Evolutionary conservation across 208 protist species (phyloP), one percentile per base, ranked within the genome.

Genomic region (Polymyxa betae): DNA sequence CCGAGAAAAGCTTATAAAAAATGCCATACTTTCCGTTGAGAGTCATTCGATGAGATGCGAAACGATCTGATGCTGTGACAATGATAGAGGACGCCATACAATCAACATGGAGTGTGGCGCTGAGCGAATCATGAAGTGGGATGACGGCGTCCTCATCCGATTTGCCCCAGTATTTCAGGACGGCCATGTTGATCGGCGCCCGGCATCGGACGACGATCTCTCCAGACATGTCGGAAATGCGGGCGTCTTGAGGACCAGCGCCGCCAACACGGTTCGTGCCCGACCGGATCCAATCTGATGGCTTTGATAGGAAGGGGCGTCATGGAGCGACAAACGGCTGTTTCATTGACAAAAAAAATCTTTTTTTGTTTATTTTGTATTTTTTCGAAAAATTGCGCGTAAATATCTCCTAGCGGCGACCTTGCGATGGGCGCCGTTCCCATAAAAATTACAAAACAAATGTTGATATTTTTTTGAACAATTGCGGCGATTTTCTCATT

Each of bases 111-210:
- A 99, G 95, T 20, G 98, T 99, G 24, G 97, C 97, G 91, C 95
- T 97, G 91, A 99, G 97, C 29, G 98, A 99, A 43, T 96, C 96
- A 92, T 99, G 99, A 41, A 97, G 96, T 20, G 98, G 98, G 43
- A 97, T 96, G 91, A 95, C 98, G 93, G 95, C 89, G 24, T 35
- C 5, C 43, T 89, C 87, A 91, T 98, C 96, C 88, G 96, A 95
- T 95, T 99, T 99, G 66, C 98, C 98, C 98, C 98, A 99, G 94
- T 99, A 99, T 95, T 99, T 99, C 93, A 99, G 98, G 87, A 99
- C 97, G 41, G 98, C 98, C 92, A 99, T 99, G 94, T 99, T 99
- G 77, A 99, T 98, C 0, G 97, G 98, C 40, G 97, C 97, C 92
- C 95, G 95, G 35, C 97, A 97, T 52, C 41, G 38, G 41, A 66